Evolutionary conservation across 192 early-diverging fungal genomes (phyloP), one percentile per base, ranked within the genome.

Genomic region (Backusella westeae): DNA sequence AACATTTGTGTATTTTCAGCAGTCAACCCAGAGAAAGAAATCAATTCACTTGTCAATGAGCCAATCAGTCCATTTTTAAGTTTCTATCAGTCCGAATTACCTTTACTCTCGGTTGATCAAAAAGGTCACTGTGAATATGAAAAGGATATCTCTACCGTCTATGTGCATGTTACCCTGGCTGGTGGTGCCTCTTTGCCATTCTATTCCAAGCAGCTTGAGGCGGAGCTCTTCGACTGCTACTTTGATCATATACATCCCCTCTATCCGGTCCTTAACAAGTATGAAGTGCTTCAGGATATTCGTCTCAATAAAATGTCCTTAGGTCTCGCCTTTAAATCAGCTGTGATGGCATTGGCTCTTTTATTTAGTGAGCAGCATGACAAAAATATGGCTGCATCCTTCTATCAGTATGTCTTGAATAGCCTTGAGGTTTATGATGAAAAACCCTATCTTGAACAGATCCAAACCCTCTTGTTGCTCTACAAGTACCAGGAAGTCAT

Each of bases 401-500:
- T 63, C n/a, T 71, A 71, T 44, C 70, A 71, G 17, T 44, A 71
- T 49, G 70, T 41, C 6, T 29, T 44, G 4, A 42, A 71, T 32
- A 23, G 26, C 4, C 42, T 71, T 10, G 70, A 71, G 23, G 26
- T 63, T 3, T 29, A 63, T 63, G 39, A 49, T 70, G 39, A 71
- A 19, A 71, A 23, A 0, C 23, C 70, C 1, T 41, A 41, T 19
- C 41, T 75, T 10, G 26, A 38, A 12, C 38, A 39, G 15, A 65
- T 44, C 23, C 74, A 75, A 32, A 75, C 65, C 14, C 41, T 75
- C 4, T 44, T 75, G 6, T 34, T 75, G 17, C 34, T 75, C 7
- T 75, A 75, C 17, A 75, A 75, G 49, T 67, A 75, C 67, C 59
- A 75, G 21, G 74, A 75, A 10, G 15, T 75, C 4, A 36, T 67